Base-by-base conservation (phyloP, 2,329 filamentous ascomycete species). In the Westerdykella aurantiaca region DNA sequence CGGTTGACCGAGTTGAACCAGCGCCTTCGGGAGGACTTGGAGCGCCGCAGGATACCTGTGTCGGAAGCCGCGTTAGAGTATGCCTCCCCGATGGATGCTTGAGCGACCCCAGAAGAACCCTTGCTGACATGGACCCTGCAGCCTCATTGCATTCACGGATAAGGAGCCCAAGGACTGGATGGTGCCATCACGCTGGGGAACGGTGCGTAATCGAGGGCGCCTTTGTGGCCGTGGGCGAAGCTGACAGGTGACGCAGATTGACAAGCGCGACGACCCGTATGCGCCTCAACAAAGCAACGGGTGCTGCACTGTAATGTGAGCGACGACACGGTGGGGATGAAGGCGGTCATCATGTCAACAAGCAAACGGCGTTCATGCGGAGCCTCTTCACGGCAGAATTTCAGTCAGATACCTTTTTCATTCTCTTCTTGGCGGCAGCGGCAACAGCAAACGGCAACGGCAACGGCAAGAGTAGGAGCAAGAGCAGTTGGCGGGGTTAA, bases 111-210 rank as follows among this genome's bases (percentile, higher is more conserved):
- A 23, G 31, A 18, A 34, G 13, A 11, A 34, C 10, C 29, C 35
- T 35, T 38, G 49, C 61, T 66, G 58, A 64, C 57, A 25, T 34
- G 22, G 25, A 35, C 41, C 23, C 23, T 34, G 53, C 64, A 98
- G 93, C 70, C 86, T 97, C 69, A 97, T 97, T 69, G 87, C 88
- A 58, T 97, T 97, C 75, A 97, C 91, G 73, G 95, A 95, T 72
- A 90, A 88, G 57, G 73, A 76, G 71, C 96, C 93, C 59, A 86
- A 91, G 71, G 93, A 98, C 70, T 97, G 95, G 76, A 97, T 98
- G 93, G 90, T 97, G 45, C 90, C 90, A 41, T 95, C 89, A 42
- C 87, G 94, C 69, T 98, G 93, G 93, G 91, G 91, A 57, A 81
- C 84, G 49, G 80, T 83, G 74, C 56, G 74, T 66, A 35, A 34